Evolutionary conservation across 352 stramenopile genomes (phyloP), one percentile per base, ranked within the genome.

Genomic region (Globisporangium middletonii): DNA sequence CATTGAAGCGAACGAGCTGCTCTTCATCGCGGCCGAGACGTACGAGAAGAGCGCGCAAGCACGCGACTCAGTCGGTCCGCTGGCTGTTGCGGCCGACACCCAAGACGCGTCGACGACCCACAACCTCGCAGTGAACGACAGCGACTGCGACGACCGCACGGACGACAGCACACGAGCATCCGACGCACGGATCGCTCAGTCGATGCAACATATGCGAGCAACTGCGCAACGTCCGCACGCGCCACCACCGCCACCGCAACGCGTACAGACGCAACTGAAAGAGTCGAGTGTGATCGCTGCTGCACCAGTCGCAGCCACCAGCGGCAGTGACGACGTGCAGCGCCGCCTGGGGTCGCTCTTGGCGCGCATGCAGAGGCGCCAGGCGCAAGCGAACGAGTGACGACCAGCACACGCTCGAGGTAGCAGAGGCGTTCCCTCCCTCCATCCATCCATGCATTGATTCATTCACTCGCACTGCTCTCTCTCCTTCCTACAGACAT

Each of bases 21-120:
- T 86, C 23, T 71, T 76, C 3, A 65, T 84, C 35, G 67, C 65
- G 18, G 61, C 71, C 3, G 75, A 86, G 50, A 83, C 75, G 30
- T 68, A 72, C 35, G 58, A 82, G 53, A 74, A 77, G 43, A 63
- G 50, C 53, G 67, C 33, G 19, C 53, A 37, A 57, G 38, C 55
- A 27, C 47, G 23, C 16, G 38, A 47, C 15, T 11, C 26, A 19
- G n/a, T 37, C 7, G 47, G 26, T 4, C 0, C 49, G 41, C 13
- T 30, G 15, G 7, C 33, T 28, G 27, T 15, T 19, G 18, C 28
- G 16, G 2, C 41, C 4, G 38, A 51, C 8, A 6, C 18, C 15
- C 35, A 60, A 6, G 12, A 48, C 50, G 48, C 13, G 37, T 68
- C 18, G 48, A 60, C 46, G 48, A 19, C 45, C 26, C 4, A 53